A percentile compares a stretch with the other conserved stretches of the same genome.
These are phyloP conservation scores for Penicillium paxilli DNA, from an alignment of 495 filamentous ascomycete species.

Conservation along the genomic window DNA sequence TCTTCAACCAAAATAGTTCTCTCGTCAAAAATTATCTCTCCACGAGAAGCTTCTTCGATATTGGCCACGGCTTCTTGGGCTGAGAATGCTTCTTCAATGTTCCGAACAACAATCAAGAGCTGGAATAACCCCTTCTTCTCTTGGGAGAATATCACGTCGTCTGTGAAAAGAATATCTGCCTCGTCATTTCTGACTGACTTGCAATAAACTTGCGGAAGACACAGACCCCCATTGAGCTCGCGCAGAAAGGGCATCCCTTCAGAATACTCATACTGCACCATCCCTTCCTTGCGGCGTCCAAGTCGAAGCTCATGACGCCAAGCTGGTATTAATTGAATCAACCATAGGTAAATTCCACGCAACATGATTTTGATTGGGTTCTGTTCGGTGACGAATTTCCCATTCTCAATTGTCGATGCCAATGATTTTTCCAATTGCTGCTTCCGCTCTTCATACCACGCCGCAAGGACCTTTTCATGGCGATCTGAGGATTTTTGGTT, in stretches of 20 bases:
- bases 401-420: constrained; percentile 34
- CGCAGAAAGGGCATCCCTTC: constrained; percentile 35
- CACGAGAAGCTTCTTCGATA: constrained; percentile 14
- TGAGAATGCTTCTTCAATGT: constrained; percentile 1
- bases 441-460: constrained; percentile 39
- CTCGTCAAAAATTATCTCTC: constrained; percentile 13
- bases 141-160: constrained; percentile 25
- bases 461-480: constrained; percentile 24
- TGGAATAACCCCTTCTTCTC: constrained; percentile 22
- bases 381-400: constrained; percentile 28
- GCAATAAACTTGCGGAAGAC: constrained; percentile 37
- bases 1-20: constrained; percentile 19
- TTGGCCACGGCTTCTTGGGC: constrained; percentile 3
- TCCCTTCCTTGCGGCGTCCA: constrained; percentile 26
- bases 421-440: constrained; percentile 39
- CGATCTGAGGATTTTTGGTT: neutral
- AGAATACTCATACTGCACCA: constrained; percentile 26
- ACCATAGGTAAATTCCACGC: constrained; percentile 32
- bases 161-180: constrained; percentile 18
- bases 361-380: constrained; percentile 29
- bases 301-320: constrained; percentile 30
- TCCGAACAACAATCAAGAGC: constrained; percentile 23
- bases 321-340: constrained; percentile 28
- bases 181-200: neutral
- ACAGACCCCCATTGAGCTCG: constrained; percentile 24